A percentile compares a stretch with the other conserved stretches of the same genome.
Evolutionary conservation across 106 monocot species (phyloP).

Genomic region (Amphibolis antarctica): DNA sequence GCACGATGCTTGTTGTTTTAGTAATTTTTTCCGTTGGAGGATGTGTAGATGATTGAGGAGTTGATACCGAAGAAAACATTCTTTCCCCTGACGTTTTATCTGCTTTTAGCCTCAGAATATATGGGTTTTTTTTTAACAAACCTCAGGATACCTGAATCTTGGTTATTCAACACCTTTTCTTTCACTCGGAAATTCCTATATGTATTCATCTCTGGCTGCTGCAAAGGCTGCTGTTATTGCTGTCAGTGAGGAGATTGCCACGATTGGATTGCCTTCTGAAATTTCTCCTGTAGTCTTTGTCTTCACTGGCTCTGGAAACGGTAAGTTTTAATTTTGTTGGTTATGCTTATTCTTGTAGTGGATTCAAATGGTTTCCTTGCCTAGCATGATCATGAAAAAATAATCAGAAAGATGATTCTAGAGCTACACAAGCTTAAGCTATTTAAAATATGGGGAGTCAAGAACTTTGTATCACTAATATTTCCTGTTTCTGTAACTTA

Average conservation of each 20-base stretch:
- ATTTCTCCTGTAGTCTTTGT: conserved; percentile 84
- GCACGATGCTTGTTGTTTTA: too few species aligned
- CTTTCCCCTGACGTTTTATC: not conserved
- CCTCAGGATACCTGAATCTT: conserved; percentile 77
- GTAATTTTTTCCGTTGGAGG: too few species aligned
- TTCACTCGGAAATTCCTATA: conserved; percentile 80
- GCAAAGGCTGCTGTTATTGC: conserved; percentile 95
- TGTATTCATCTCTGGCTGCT: conserved; percentile 91
- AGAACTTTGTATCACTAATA: too few species aligned
- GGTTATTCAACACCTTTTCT: conserved; percentile 98
- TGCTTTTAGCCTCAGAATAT: not conserved
- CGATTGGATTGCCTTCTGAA: conserved; percentile 61
- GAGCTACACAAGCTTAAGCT: too few species aligned
- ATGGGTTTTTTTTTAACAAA: not conserved
- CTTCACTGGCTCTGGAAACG: conserved; percentile 93
- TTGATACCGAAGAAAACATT: not conserved
- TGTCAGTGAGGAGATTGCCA: conserved; percentile 92
- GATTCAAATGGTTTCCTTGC: too few species aligned
- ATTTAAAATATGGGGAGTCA: too few species aligned
- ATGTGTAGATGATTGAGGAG: not conserved
- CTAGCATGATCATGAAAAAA: too few species aligned
- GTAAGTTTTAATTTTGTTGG: conserved; percentile 17
- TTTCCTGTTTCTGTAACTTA: too few species aligned
- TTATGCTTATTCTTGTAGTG: not conserved
- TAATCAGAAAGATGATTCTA: too few species aligned